Conservation (phyloP, 2,329 filamentous ascomycete species). For the Shiraia bambusicola region DNA sequence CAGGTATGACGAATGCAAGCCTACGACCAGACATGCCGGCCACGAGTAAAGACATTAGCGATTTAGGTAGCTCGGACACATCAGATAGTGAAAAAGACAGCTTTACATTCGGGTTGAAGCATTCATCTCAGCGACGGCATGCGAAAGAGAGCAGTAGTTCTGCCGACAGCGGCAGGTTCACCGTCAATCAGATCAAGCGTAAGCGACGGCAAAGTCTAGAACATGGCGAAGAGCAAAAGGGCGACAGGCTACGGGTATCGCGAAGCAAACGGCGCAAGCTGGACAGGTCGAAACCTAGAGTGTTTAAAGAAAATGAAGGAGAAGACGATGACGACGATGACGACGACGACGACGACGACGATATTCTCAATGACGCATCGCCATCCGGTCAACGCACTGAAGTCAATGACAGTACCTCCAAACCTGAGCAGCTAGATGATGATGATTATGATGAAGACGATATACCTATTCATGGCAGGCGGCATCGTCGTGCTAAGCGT, state of each 20-base stretch:
- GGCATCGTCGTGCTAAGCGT: slow-evolving; percentile 24
- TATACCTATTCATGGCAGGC: slow-evolving; percentile 18
- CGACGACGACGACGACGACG: background rate
- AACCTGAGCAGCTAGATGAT: too few relatives aligned
- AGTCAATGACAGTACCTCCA: too few relatives aligned
- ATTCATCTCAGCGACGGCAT: slow-evolving; percentile 17
- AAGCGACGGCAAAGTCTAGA: slow-evolving; percentile 8
- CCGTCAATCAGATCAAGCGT: slow-evolving; percentile 13
- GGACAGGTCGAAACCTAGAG: background rate
- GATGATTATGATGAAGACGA: background rate
- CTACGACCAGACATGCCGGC: slow-evolving; percentile 25
- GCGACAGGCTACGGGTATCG: background rate
- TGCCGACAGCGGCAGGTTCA: slow-evolving; percentile 11
- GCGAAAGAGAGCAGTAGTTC: slow-evolving; percentile 9
- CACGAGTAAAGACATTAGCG: slow-evolving; percentile 16
- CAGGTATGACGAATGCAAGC: slow-evolving; percentile 12
- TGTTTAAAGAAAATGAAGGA: background rate
- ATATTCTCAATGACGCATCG: too few relatives aligned
- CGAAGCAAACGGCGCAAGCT: background rate
- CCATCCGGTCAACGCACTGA: too few relatives aligned
- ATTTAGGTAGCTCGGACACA: slow-evolving; percentile 28
- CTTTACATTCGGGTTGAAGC: background rate
- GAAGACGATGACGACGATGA: background rate
- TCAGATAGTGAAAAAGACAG: slow-evolving; percentile 7
- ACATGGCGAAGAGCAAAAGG: slow-evolving; percentile 1